Conservation (phyloP, 2,329 filamentous ascomycete genomes). For the Verticillium longisporum region DNA sequence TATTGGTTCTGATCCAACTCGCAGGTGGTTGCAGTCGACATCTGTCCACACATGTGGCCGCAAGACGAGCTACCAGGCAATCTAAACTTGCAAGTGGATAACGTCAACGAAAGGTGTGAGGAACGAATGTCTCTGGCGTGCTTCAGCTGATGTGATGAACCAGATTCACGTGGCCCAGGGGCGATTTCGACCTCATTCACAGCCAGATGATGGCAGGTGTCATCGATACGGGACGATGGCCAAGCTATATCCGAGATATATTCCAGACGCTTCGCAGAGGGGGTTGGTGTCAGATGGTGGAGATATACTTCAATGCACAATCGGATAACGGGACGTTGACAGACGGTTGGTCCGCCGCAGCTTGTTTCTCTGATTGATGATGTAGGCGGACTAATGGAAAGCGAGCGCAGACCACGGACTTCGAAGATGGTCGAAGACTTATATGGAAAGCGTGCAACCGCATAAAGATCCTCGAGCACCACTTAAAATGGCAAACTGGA, state of each 20-base stretch:
- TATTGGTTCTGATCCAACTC: conserved; percentile 6
- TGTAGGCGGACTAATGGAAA: conserved; percentile 8
- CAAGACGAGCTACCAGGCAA: conserved; percentile 57
- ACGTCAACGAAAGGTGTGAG: conserved; percentile 58
- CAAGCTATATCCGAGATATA: conserved; percentile 69
- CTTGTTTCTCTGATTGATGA: neutral
- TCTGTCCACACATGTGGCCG: conserved; percentile 62
- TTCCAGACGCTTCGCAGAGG: conserved; percentile 63
- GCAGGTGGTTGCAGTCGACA: conserved; percentile 67
- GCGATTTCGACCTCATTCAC: conserved; percentile 77
- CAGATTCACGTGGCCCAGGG: conserved; percentile 60
- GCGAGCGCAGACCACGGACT: conserved; percentile 51
- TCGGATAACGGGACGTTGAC: conserved; percentile 77
- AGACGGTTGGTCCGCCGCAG: conserved; percentile 33
- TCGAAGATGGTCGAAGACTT: conserved; percentile 59
- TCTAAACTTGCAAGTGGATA: conserved; percentile 64
- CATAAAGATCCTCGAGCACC: conserved; percentile 62
- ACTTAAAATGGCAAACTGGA: conserved; percentile 48
- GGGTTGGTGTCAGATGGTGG: conserved; percentile 86
- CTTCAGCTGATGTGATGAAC: neutral
- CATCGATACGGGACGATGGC: conserved; percentile 68
- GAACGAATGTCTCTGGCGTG: conserved; percentile 2
- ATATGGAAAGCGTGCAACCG: conserved; percentile 54
- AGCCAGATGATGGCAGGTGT: conserved; percentile 67
- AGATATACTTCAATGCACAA: conserved; percentile 79